These are phyloP conservation scores for Chrysoporthe deuterocubensis DNA, from an alignment of 2,329 filamentous ascomycete genomes.

Conservation along the genomic window DNA sequence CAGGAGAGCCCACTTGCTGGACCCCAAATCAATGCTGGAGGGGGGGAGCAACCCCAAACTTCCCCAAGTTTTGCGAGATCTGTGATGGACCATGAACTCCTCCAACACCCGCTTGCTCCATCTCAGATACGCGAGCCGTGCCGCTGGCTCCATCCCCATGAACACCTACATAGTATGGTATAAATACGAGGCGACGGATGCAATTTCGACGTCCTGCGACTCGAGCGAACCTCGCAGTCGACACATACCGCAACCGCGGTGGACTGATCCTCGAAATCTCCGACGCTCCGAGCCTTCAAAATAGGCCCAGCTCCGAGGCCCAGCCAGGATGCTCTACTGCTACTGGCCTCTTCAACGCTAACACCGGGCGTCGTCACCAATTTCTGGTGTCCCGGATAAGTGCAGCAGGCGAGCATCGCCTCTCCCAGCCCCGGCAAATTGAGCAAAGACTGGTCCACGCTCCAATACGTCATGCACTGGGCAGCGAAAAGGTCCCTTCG, in stretches of 20 bases:
- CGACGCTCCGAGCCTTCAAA: not conserved
- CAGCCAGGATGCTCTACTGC: not conserved
- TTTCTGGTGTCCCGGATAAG: not conserved
- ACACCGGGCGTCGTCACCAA: not conserved
- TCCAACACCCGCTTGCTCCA: slow-evolving; percentile 26
- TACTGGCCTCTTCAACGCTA: not conserved
- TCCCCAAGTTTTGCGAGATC: slow-evolving; percentile 29
- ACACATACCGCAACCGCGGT: not conserved
- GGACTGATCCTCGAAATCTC: not conserved
- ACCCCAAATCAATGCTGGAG: slow-evolving; percentile 25
- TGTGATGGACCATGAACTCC: slow-evolving; percentile 27
- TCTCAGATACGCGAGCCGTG: slow-evolving; percentile 28
- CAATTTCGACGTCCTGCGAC: not conserved
- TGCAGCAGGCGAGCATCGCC: not conserved
- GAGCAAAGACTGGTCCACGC: not conserved
- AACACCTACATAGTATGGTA: not conserved
- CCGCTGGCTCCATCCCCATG: slow-evolving; percentile 26
- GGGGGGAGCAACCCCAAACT: slow-evolving; percentile 25
- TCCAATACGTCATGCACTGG: slow-evolving; percentile 20
- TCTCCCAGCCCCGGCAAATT: not conserved
- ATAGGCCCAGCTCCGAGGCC: not conserved
- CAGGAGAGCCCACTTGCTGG: slow-evolving; percentile 26
- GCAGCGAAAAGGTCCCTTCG: slow-evolving; percentile 13
- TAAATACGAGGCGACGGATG: slow-evolving; percentile 2
- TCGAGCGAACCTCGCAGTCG: not conserved